Conservation (phyloP, 2,329 filamentous ascomycete species). For the Raffaelea arxii region DNA sequence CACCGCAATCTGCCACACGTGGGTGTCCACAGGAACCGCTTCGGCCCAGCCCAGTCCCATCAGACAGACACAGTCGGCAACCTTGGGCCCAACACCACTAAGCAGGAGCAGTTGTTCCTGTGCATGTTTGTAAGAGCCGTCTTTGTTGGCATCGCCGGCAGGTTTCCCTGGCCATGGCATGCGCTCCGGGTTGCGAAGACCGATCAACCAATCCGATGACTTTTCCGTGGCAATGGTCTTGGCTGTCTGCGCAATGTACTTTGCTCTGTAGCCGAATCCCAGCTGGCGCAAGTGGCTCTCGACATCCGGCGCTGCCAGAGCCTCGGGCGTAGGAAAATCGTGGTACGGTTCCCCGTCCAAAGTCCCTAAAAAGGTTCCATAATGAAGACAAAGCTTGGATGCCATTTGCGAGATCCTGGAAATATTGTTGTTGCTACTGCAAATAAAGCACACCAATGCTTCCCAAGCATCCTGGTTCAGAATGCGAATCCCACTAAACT, state of each 20-base stretch:
- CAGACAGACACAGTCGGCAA: constrained; percentile 90
- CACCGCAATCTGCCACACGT: constrained; percentile 97
- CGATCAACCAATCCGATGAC: constrained; percentile 65
- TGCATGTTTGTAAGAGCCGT: constrained; percentile 55
- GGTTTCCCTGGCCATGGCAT: constrained; percentile 35
- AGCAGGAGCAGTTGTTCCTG: constrained; percentile 71
- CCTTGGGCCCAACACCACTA: constrained; percentile 89
- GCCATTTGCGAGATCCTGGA: constrained; percentile 92
- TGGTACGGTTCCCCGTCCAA: constrained; percentile 48
- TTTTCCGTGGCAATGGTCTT: constrained; percentile 58
- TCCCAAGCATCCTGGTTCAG: constrained; percentile 95
- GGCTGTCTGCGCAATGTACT: constrained; percentile 84
- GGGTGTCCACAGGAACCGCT: constrained; percentile 91
- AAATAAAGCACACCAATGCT: constrained; percentile 86
- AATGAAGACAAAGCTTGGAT: constrained; percentile 79
- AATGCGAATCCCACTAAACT: constrained; percentile 86
- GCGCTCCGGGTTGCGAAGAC: constrained; percentile 66
- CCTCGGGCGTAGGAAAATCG: constrained; percentile 18
- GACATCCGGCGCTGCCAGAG: constrained; percentile 63
- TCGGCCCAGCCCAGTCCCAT: constrained; percentile 97
- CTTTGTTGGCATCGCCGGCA: neutral
- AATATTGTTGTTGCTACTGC: constrained; percentile 98
- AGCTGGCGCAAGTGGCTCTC: constrained; percentile 71
- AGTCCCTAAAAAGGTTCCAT: constrained; percentile 66
- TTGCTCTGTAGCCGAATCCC: constrained; percentile 90